Evolutionary conservation across 805 yeast species (phyloP), one percentile per base, ranked within the genome.

Genomic region (Wickerhamiella azyma): DNA sequence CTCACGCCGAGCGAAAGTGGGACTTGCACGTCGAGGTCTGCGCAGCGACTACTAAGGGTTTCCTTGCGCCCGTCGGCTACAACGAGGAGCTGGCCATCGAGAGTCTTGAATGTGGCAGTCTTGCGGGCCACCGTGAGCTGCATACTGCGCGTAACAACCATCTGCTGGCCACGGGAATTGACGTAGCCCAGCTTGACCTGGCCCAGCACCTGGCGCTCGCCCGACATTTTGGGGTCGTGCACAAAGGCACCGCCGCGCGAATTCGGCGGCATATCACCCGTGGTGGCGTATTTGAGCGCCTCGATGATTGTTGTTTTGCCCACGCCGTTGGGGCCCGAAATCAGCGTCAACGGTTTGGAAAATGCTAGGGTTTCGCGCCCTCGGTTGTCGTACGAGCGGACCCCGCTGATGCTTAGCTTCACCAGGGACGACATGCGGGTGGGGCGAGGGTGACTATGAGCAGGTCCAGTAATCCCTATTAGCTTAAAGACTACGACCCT

Each of bases 301-400:
- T 92, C 99, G 51, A 92, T 94, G 48, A 92, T 79, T 0, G 97
- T 88, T 59, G 97, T 92, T 60, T 92, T 89, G 9, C 98, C 98
- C 26, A 94, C 81, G 28, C 98, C 97, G 63, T 92, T 92, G 43
- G 82, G 82, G 0, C 99, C 99, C 26, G 94, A 94, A 45, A 92
- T 89, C 41, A 92, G 69, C 0, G 98, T 92, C 58, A 92, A 66
- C 0, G 99, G 99, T 41, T 75, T 74, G 13, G 88, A 86, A 64
- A 92, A 92, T 57, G 83, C 84, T 49, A 92, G 85, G 0, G 88
- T 79, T 59, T 92, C 96, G 26, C 84, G 70, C 39, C 76, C 77
- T 53, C 79, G 77, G n/a, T 86, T 80, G 52, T 84, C 89, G 58
- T 92, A 92, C 0, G 97, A 86, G 36, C 99, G 69, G 5, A 92